phyloP scores from a whole-genome alignment of 2,329 filamentous ascomycete species.

The Aspergillus hortae region DNA sequence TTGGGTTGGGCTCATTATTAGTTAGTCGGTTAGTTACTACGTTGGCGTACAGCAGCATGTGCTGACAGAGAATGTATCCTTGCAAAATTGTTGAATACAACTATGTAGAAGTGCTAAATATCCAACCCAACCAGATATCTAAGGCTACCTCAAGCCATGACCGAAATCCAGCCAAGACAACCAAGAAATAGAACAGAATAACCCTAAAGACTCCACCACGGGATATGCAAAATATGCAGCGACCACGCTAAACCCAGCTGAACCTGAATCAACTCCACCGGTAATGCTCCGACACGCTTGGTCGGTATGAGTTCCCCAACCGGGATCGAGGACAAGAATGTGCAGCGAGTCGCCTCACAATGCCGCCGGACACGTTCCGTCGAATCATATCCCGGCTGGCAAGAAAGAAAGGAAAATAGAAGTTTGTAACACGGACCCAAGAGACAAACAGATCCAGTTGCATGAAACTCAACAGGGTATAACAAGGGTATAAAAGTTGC shows the following conservation, averaged over 20 bases:
- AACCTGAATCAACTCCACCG: slow-evolving; percentile 10
- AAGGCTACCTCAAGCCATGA: too few species aligned
- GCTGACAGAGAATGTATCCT: neutral
- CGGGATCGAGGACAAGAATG: too few species aligned
- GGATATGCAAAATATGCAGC: slow-evolving; percentile 4
- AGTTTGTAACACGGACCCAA: neutral
- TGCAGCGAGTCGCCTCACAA: too few species aligned
- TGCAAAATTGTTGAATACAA: neutral
- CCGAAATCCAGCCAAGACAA: neutral
- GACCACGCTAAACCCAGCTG: slow-evolving; percentile 5
- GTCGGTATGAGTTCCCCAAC: neutral
- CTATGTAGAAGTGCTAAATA: too few species aligned
- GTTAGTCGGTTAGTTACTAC: too few species aligned
- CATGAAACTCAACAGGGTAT: neutral
- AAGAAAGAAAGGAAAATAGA: neutral
- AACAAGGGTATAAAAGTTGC: slow-evolving; percentile 1
- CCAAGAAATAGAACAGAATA: neutral
- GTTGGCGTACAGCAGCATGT: too few species aligned
- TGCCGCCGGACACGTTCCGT: too few species aligned
- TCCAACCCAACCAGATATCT: too few species aligned
- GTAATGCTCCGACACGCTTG: slow-evolving; percentile 9
- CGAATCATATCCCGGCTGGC: neutral
- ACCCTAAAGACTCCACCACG: neutral
- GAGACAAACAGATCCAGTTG: neutral
- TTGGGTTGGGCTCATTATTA: too few species aligned